These are phyloP conservation scores for Helicocarpus griseus DNA, from an alignment of 2,329 filamentous ascomycete genomes.

Conservation along the genomic window DNA sequence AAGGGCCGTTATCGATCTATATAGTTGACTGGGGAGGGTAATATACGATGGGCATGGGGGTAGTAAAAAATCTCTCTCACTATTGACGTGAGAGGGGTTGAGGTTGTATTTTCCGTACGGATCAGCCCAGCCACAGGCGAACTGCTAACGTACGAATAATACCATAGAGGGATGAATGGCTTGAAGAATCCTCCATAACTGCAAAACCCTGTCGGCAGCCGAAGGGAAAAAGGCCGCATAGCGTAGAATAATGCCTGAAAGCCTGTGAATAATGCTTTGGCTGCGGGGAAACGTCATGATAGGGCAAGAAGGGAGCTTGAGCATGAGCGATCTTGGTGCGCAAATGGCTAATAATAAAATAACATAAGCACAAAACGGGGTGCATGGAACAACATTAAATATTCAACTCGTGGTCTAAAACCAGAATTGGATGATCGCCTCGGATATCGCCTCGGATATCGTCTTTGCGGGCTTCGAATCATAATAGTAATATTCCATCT, in stretches of 20 bases:
- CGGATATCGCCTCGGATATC: background rate
- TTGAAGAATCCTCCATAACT: too few relatives aligned
- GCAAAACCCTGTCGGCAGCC: background rate
- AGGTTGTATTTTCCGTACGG: background rate
- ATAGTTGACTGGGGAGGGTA: background rate
- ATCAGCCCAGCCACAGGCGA: background rate
- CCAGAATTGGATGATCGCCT: background rate
- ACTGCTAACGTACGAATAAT: background rate
- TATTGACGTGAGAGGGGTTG: too few relatives aligned
- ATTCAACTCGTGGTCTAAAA: conserved; percentile 1
- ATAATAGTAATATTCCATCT: background rate
- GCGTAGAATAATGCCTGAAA: background rate
- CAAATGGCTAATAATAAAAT: background rate
- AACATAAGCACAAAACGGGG: background rate
- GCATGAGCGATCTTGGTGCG: conserved; percentile 2
- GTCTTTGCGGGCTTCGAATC: conserved; percentile 1
- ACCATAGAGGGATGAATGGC: too few relatives aligned
- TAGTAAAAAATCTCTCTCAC: too few relatives aligned
- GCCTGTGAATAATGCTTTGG: background rate
- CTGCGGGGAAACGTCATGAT: background rate
- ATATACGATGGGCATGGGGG: background rate
- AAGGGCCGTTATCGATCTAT: background rate
- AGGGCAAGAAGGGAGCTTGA: background rate
- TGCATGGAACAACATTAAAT: background rate
- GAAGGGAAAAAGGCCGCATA: background rate